These are phyloP conservation scores for Flaveria bidentis DNA, from an alignment of 129 eudicot genomes.

Conservation along the genomic window DNA sequence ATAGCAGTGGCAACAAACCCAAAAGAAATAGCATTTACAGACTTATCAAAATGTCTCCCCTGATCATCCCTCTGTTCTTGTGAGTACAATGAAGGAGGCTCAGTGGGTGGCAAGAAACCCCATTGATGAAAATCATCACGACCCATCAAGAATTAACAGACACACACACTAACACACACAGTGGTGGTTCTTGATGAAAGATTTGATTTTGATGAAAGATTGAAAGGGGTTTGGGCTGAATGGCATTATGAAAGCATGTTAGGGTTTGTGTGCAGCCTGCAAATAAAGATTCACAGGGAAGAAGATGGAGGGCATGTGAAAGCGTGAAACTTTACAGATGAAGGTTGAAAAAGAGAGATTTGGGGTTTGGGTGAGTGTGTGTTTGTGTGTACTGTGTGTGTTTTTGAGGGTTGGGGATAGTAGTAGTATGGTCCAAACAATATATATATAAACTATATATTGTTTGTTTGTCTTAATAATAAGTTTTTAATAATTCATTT, in stretches of 20 bases:
- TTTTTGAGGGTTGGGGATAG: constrained; percentile 11
- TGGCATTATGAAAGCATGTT: constrained; percentile 40
- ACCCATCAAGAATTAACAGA: constrained; percentile 30
- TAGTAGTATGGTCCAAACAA: too few relatives aligned
- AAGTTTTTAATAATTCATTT: too few relatives aligned
- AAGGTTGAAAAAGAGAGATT: constrained; percentile 43
- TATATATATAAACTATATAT: too few relatives aligned
- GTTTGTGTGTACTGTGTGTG: constrained; percentile 17
- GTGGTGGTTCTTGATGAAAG: neutral
- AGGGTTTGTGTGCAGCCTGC: constrained; percentile 28
- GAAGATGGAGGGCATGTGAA: constrained; percentile 48
- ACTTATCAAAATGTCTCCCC: constrained; percentile 73
- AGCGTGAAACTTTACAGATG: constrained; percentile 42
- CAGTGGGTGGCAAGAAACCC: constrained; percentile 56
- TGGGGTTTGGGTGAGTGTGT: constrained; percentile 41
- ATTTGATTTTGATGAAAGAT: constrained; percentile 19
- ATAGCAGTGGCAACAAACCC: constrained; percentile 90
- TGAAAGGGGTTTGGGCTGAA: constrained; percentile 16
- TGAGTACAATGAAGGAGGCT: constrained; percentile 54
- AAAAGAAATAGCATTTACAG: constrained; percentile 83
- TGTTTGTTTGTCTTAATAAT: too few relatives aligned
- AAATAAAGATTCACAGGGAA: constrained; percentile 38
- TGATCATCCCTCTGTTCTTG: constrained; percentile 61
- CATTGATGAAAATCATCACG: constrained; percentile 35
- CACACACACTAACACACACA: constrained; percentile 24